Conservation (phyloP, 2,329 filamentous ascomycete genomes). For the Diaporthe australafricana region DNA sequence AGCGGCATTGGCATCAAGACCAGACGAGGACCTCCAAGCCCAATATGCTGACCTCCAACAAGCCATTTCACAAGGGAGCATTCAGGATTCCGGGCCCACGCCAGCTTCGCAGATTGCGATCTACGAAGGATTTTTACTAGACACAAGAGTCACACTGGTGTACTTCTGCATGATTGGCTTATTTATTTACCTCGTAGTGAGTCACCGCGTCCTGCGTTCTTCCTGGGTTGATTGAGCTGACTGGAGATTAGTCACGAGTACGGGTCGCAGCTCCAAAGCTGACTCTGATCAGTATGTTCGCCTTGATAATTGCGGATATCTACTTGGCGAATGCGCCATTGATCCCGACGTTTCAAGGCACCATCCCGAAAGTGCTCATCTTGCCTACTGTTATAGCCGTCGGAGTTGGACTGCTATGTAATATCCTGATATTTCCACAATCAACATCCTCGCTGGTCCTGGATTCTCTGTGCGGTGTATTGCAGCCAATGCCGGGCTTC, state of each 20-base stretch:
- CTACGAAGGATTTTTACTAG: conserved; percentile 15
- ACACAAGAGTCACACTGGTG: conserved; percentile 17
- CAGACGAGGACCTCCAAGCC: neutral
- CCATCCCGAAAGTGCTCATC: conserved; percentile 52
- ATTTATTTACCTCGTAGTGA: neutral
- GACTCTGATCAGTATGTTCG: conserved; percentile 56
- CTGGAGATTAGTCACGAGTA: conserved; percentile 48
- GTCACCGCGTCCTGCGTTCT: neutral
- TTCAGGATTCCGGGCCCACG: conserved; percentile 8
- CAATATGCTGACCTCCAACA: conserved; percentile 2
- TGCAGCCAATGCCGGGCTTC: conserved; percentile 45
- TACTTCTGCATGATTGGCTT: conserved; percentile 19
- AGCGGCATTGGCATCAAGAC: conserved; percentile 4
- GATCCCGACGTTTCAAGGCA: conserved; percentile 54
- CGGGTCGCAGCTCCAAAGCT: conserved; percentile 59
- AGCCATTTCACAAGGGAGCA: neutral
- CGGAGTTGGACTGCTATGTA: conserved; percentile 56
- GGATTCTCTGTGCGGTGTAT: conserved; percentile 45
- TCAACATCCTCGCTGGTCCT: conserved; percentile 60
- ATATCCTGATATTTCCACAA: conserved; percentile 59
- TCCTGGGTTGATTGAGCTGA: conserved; percentile 34
- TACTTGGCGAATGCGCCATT: conserved; percentile 57
- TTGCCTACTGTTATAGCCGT: conserved; percentile 59
- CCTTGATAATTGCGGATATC: conserved; percentile 58
- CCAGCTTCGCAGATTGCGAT: neutral